Conservation (phyloP, 345 rosid species). For the Salix exigua region DNA sequence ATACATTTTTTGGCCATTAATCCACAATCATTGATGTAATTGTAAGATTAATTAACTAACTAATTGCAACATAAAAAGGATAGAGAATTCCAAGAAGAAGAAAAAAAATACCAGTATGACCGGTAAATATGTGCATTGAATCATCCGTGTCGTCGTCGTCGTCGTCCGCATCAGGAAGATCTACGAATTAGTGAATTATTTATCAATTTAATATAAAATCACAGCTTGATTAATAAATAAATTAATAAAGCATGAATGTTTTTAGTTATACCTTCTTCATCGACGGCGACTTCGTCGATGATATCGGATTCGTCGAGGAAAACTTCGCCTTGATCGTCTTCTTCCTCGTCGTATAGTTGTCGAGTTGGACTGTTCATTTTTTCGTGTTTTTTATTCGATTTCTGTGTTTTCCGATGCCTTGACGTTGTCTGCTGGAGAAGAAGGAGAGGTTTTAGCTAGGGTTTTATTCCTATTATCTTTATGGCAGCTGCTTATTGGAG, state of each 20-base stretch:
- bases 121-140: slow-evolving; percentile 83
- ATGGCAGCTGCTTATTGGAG: not conserved
- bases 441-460: not conserved
- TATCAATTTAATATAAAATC: not conserved
- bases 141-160: slow-evolving; percentile 67
- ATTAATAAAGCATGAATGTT: not conserved
- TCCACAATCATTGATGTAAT: not conserved
- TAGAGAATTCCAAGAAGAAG: not conserved
- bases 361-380: slow-evolving; percentile 3
- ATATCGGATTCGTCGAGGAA: slow-evolving; percentile 77
- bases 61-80: not conserved
- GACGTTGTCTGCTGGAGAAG: not conserved
- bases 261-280: slow-evolving; percentile 61
- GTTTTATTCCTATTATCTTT: not conserved
- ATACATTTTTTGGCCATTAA: not conserved
- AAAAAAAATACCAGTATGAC: slow-evolving; percentile 53
- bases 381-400: not conserved
- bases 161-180: slow-evolving; percentile 73
- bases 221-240: not conserved
- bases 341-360: slow-evolving; percentile 8
- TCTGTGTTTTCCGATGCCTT: not conserved
- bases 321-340: slow-evolving; percentile 29
- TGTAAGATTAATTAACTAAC: not conserved
- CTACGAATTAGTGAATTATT: slow-evolving; percentile 27
- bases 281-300: slow-evolving; percentile 58